Base-by-base conservation (phyloP, 768 basidiomycete genomes). In the Symmetrospora coprosmae region DNA sequence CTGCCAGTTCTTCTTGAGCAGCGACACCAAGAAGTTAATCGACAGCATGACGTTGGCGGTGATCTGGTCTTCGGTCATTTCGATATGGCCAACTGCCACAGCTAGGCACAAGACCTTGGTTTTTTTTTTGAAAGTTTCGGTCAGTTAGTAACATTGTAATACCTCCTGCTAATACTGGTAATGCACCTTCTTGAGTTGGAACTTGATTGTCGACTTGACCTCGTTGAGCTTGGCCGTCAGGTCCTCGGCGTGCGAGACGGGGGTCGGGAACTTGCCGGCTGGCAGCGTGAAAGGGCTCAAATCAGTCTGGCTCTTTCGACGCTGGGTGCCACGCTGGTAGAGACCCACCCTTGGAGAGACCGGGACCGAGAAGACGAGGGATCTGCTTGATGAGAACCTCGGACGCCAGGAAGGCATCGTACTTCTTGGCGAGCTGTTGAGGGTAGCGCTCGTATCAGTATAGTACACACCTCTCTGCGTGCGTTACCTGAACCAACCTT, bases 201-300 rank as follows among this genome's bases (percentile, higher is more conserved):
- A 73, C 61, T 97, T 99, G 82, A 99, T 97, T 67, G 92, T 97
- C 67, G 89, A 92, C 72, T 87, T 85, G 68, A 99, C 91, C 75
- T 99, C 94, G 66, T 76, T 82, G 72, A 94, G 78, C 78, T 96
- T 96, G 79, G 82, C 85, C 72, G 71, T 69, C 56, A 99, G 77
- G 75, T 97, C 92, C 72, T 99, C 94, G 30, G 79, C 72, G 74
- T 90, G 87, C 19, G 88, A 84, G 73, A 99, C 82, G 68, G 94
- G 91, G 58, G 92, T 96, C 49, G 91, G 92, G 85, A 96, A 96
- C 74, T 97, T 96, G 73, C 91, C 92, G 71, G 94, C 90, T 89
- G 60, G 23, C 27, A 25, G 34, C 19, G 37, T 38, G 7, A 35
- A 8, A 11, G 11, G 21, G 33, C 2, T 8, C 1, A 1, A 9